Evolutionary conservation across 2,329 filamentous ascomycete species (phyloP).

Genomic region (Hypocreales sp.): DNA sequence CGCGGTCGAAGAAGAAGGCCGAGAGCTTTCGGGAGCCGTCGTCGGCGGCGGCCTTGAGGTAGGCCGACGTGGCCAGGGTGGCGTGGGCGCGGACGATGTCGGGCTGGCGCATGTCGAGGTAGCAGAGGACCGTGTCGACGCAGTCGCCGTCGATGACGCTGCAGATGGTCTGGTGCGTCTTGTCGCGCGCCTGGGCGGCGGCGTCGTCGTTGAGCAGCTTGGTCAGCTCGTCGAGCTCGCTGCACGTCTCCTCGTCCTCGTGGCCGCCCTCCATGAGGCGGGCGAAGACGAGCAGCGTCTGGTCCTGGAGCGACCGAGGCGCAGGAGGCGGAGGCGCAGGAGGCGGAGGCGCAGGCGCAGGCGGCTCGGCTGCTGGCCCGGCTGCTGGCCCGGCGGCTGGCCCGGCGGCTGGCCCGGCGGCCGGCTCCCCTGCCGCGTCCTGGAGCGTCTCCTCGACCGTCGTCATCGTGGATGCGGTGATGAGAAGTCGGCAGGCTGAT

Average conservation of each 20-base stretch:
- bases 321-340: too few relatives aligned
- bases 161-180: constrained; percentile 32
- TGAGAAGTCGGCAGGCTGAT: too few relatives aligned
- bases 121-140: constrained; percentile 73
- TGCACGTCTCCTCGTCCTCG: constrained; percentile 58
- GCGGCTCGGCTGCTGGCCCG: too few relatives aligned
- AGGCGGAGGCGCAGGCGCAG: too few relatives aligned
- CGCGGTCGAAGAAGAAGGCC: constrained; percentile 57
- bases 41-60: constrained; percentile 62
- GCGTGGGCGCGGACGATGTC: constrained; percentile 65
- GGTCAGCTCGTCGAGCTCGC: constrained; percentile 41
- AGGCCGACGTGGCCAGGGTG: constrained; percentile 66
- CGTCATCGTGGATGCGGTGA: constrained; percentile 14
- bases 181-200: constrained; percentile 25
- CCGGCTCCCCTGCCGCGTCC: too few relatives aligned
- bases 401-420: too few relatives aligned
- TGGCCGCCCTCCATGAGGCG: constrained; percentile 82
- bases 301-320: constrained; percentile 32
- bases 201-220: constrained; percentile 42
- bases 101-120: constrained; percentile 70
- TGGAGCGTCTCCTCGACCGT: constrained; percentile 16
- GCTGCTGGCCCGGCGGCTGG: too few relatives aligned
- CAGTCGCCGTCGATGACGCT: constrained; percentile 56
- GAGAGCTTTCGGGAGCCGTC: constrained; percentile 55
- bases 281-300: constrained; percentile 66